A percentile compares a stretch with the other conserved stretches of the same genome.
These are phyloP conservation scores for Fistulifera pelliculosa DNA, from an alignment of 108 stramenopile species.

Conservation along the genomic window DNA sequence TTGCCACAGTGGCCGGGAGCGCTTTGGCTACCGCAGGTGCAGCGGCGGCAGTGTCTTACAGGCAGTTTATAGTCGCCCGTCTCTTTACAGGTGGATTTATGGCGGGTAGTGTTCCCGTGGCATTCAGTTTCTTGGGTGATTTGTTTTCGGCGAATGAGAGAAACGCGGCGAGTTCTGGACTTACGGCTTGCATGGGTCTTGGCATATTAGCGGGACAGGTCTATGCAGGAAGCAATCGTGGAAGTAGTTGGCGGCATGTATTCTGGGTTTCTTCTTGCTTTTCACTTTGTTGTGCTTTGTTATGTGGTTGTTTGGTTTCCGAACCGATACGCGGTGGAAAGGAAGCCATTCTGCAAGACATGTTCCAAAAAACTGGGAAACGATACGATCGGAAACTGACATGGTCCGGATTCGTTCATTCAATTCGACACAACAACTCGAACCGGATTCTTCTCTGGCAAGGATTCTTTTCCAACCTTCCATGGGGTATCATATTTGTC, in stretches of 20 bases:
- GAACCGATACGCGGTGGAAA: conserved; percentile 67
- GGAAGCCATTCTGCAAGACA: conserved; percentile 50
- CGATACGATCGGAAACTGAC: conserved; percentile 62
- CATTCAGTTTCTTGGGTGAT: conserved; percentile 62
- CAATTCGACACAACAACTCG: conserved; percentile 39
- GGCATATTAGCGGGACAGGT: conserved; percentile 62
- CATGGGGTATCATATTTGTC: conserved; percentile 64
- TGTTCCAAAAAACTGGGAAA: conserved; percentile 34
- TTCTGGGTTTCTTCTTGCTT: conserved; percentile 37
- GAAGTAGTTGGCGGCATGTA: conserved; percentile 41
- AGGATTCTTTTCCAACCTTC: conserved; percentile 52
- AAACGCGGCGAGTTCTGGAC: conserved; percentile 52
- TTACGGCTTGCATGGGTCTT: conserved; percentile 70
- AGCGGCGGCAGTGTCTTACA: conserved; percentile 17
- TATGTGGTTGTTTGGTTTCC: conserved; percentile 37
- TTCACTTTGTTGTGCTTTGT: conserved; percentile 20
- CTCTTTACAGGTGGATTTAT: conserved; percentile 53
- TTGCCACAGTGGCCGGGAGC: conserved; percentile 31
- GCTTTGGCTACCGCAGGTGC: conserved; percentile 31
- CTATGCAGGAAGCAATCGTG: conserved; percentile 39
- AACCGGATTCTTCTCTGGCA: conserved; percentile 47
- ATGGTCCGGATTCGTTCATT: conserved; percentile 41
- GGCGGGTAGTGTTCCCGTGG: conserved; percentile 56
- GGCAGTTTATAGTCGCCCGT: conserved; percentile 31
- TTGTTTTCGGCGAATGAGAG: conserved; percentile 53